Conservation (phyloP, 352 stramenopile genomes). For the Halophytophthora batemanensis region DNA sequence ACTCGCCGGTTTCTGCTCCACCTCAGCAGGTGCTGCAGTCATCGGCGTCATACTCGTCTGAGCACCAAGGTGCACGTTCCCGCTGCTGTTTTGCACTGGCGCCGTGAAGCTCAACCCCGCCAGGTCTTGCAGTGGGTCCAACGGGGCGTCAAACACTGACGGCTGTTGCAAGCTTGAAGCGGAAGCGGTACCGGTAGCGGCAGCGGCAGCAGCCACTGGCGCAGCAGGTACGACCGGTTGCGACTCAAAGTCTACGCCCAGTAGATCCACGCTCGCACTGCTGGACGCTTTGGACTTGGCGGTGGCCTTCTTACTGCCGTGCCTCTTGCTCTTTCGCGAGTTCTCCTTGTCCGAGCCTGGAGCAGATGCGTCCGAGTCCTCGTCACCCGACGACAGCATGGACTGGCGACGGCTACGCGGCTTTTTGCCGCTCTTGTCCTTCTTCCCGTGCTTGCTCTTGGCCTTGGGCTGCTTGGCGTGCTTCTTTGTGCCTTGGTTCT, state of each 20-base stretch:
- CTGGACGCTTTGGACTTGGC: conserved; percentile 5
- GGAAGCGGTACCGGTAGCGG: too few species aligned
- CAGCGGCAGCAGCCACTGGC: conserved; percentile 4
- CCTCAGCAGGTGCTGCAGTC: conserved; percentile 1
- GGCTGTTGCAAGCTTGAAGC: too few species aligned
- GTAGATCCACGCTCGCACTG: conserved; percentile 39
- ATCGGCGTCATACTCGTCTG: conserved; percentile 1
- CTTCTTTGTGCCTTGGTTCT: too few species aligned
- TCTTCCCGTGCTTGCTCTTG: conserved; percentile 19
- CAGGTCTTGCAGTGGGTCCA: conserved; percentile 47
- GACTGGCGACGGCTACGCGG: conserved; percentile 28
- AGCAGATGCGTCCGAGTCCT: conserved; percentile 17
- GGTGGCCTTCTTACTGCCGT: conserved; percentile 18
- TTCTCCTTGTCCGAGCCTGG: conserved; percentile 38
- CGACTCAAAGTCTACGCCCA: conserved; percentile 52
- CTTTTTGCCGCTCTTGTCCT: conserved; percentile 16
- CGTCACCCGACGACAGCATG: conserved; percentile 37
- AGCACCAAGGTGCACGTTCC: too few species aligned
- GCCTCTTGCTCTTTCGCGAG: conserved; percentile 31
- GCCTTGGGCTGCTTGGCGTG: conserved; percentile 15
- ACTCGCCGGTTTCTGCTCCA: conserved; percentile 15
- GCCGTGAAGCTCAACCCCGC: conserved; percentile 47
- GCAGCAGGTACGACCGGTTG: conserved; percentile 10
- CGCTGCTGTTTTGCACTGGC: too few species aligned
- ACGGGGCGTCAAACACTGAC: conserved; percentile 39